A percentile compares a stretch with the other conserved stretches of the same genome.
These are phyloP conservation scores for Fusarium fujikuroi DNA, from an alignment of 2,329 filamentous ascomycete species.

Conservation along the genomic window DNA sequence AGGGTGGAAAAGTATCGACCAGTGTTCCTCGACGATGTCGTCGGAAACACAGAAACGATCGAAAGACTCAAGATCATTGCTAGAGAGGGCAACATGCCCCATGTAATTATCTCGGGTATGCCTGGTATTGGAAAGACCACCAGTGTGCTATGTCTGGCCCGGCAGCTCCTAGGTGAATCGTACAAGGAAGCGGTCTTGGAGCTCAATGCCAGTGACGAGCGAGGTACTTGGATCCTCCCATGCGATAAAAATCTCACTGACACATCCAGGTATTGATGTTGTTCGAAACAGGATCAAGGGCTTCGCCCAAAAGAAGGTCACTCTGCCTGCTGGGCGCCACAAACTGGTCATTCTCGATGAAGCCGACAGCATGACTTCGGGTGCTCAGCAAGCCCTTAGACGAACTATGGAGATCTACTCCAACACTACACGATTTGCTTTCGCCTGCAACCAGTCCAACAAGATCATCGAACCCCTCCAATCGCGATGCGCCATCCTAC, in stretches of 20 bases:
- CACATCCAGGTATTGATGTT: constrained; percentile 82
- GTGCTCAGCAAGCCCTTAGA: constrained; percentile 92
- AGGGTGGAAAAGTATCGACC: constrained; percentile 99
- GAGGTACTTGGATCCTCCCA: constrained; percentile 63
- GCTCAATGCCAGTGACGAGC: constrained; percentile 94
- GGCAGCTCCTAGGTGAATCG: constrained; percentile 88
- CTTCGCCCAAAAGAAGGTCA: constrained; percentile 99
- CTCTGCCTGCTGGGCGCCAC: constrained; percentile 86
- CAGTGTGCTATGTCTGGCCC: constrained; percentile 89
- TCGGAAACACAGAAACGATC: constrained; percentile 97
- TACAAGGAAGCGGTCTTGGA: constrained; percentile 99
- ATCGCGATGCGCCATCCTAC: constrained; percentile 93
- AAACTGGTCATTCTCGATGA: constrained; percentile 98
- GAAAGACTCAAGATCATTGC: constrained; percentile 98
- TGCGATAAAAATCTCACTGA: not conserved
- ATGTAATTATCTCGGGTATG: constrained; percentile 99
- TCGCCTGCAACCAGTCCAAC: constrained; percentile 98
- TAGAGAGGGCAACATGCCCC: constrained; percentile 98
- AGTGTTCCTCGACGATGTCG: constrained; percentile 93
- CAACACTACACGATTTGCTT: constrained; percentile 94
- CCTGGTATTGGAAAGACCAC: constrained; percentile 99
- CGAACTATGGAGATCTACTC: constrained; percentile 99
- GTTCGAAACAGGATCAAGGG: constrained; percentile 98
- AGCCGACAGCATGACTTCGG: constrained; percentile 97
- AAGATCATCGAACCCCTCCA: constrained; percentile 99